These are phyloP conservation scores for Ophiostoma sp. DNA, from an alignment of 2,329 filamentous ascomycete species.

Conservation along the genomic window DNA sequence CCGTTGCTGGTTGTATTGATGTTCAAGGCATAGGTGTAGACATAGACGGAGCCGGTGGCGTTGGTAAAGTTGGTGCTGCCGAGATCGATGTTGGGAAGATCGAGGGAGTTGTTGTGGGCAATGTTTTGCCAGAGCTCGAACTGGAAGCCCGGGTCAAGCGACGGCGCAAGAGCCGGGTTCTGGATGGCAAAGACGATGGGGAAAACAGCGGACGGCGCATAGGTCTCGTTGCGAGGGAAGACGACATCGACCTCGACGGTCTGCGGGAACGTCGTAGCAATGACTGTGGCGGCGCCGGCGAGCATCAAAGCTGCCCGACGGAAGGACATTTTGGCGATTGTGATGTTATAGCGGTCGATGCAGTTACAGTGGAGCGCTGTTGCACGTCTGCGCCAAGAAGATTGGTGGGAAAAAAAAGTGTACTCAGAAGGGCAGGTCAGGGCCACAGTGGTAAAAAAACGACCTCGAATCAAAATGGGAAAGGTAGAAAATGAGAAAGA, in stretches of 20 bases:
- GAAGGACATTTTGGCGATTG: not conserved
- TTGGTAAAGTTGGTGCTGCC: constrained; percentile 17
- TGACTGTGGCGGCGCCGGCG: not conserved
- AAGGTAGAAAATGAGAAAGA: not conserved
- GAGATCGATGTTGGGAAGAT: not conserved
- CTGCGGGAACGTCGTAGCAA: constrained; percentile 10
- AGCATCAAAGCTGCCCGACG: not conserved
- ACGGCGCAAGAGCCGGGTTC: constrained; percentile 31
- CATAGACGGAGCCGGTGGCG: constrained; percentile 5
- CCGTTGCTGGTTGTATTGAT: constrained; percentile 9
- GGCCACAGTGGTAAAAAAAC: not conserved
- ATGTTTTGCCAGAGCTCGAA: not conserved
- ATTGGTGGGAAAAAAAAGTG: not conserved
- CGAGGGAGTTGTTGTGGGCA: not conserved
- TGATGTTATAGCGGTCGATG: too few relatives aligned
- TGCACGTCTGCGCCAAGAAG: not conserved
- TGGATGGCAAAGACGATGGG: constrained; percentile 37
- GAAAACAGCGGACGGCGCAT: constrained; percentile 33
- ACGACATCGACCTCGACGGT: constrained; percentile 35
- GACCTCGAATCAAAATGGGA: not conserved
- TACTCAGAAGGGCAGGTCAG: not conserved
- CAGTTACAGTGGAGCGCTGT: not conserved
- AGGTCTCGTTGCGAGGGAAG: constrained; percentile 39
- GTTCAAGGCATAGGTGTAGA: not conserved
- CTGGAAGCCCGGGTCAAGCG: constrained; percentile 26